phyloP scores from a whole-genome alignment of 1,139 yeast species.

The Nakaseomyces glabratus region DNA sequence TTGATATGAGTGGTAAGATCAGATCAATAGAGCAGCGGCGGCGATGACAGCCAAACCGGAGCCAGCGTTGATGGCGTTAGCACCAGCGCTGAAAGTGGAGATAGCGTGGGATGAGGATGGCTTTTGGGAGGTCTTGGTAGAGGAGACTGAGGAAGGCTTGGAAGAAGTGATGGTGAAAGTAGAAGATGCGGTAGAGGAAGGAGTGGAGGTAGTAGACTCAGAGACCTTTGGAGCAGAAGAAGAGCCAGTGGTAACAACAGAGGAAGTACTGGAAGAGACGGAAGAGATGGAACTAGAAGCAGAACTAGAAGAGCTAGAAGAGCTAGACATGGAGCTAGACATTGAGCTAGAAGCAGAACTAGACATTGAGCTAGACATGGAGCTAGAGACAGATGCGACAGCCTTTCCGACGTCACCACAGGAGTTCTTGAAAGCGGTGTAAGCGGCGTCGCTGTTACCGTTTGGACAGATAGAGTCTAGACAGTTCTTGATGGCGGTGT shows the following conservation, averaged over 20 bases:
- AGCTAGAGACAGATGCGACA: constrained; percentile 27
- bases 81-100: constrained; percentile 25
- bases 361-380: constrained; percentile 31
- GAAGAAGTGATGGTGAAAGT: constrained; percentile 19
- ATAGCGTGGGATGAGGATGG: constrained; percentile 13
- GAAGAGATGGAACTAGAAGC: constrained; percentile 21
- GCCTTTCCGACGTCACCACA: constrained; percentile 41
- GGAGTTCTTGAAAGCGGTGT: constrained; percentile 43
- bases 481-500: constrained; percentile 47
- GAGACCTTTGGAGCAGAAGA: constrained; percentile 14
- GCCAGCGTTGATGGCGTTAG: constrained; percentile 25
- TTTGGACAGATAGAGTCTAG: constrained; percentile 58
- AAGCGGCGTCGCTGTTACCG: constrained; percentile 49
- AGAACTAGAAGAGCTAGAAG: constrained; percentile 30
- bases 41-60: constrained; percentile 29
- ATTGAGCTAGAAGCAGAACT: constrained; percentile 32
- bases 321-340: constrained; percentile 28
- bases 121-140: constrained; percentile 14
- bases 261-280: constrained; percentile 15
- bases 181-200: constrained; percentile 17
- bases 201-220: constrained; percentile 14
- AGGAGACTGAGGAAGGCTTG: constrained; percentile 14
- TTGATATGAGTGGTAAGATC: constrained; percentile 8
- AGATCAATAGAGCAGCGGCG: constrained; percentile 31
- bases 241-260: constrained; percentile 16